Evolutionary conservation across 2,329 filamentous ascomycete species (phyloP), one percentile per base, ranked within the genome.

Genomic region (Cyphellophora europaea): DNA sequence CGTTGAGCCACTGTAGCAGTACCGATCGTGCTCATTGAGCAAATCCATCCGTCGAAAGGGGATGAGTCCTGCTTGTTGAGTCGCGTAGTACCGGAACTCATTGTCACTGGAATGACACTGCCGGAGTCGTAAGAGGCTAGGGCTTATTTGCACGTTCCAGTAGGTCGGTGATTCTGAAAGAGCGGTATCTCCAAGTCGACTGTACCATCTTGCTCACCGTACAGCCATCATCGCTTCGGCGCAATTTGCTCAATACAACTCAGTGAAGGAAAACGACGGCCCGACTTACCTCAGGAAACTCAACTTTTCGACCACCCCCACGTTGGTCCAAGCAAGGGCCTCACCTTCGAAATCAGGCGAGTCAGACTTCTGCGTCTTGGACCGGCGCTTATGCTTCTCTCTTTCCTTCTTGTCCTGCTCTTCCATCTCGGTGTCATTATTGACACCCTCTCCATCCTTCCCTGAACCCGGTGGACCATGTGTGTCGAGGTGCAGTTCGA

Each of bases 401-500:
- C 51, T 34, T 53, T 55, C 30, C 17, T 16, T 32, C 12, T 16
- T 21, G 52, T 54, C 5, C 51, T 56, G 15, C 60, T 63, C 10
- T 53, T 61, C 33, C 65, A 32, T 5, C 14, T 44, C 35, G 11
- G 16, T 19, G 25, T 35, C 35, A 11, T 19, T 15, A n/a, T 37
- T 17, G 19, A 51, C 69, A 32, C 65, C 63, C 41, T 71, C 69
- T 46, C 75, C 73, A 38, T 66, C 63, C 43, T 40, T 59, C 43
- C 72, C 67, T 35, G 67, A 38, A 19, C 42, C 41, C 5, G 43
- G 41, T 16, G 43, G 37, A 11, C 41, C 65, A n/a, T 62, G 62
- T 37, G 66, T 82, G 52, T 91, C 86, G 11, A 88, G 75, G 55
- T 93, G 85, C 36, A 95, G 60, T 54, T 91, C 82, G 43, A 79